phyloP scores from a whole-genome alignment of 2,329 filamentous ascomycete genomes.

The Diplocarpon mali region DNA sequence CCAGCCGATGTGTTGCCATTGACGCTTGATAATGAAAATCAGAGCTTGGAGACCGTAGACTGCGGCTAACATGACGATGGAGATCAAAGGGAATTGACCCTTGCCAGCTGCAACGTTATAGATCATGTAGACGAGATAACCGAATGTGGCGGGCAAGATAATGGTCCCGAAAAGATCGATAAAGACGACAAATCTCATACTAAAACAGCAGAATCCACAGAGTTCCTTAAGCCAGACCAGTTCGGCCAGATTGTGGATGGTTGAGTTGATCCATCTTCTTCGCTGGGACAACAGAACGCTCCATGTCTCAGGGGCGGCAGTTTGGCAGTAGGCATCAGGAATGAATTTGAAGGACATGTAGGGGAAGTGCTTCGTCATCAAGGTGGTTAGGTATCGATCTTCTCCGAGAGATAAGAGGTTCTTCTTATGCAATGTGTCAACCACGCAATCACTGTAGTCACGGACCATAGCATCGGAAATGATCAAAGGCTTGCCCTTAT shows the following conservation, averaged over 20 bases:
- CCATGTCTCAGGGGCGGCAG: slow-evolving; percentile 89
- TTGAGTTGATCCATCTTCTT: slow-evolving; percentile 99
- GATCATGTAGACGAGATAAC: slow-evolving; percentile 79
- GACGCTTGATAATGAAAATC: slow-evolving; percentile 91
- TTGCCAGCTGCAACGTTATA: slow-evolving; percentile 59
- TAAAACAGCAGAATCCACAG: slow-evolving; percentile 98
- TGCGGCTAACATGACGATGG: slow-evolving; percentile 76
- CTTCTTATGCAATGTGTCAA: slow-evolving; percentile 92
- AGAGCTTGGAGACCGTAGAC: slow-evolving; percentile 94
- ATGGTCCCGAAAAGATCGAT: slow-evolving; percentile 89
- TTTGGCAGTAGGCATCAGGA: slow-evolving; percentile 83
- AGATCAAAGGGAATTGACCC: slow-evolving; percentile 75
- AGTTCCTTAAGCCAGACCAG: slow-evolving; percentile 84
- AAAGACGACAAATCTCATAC: slow-evolving; percentile 93
- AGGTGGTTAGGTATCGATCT: slow-evolving; percentile 90
- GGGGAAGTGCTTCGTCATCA: slow-evolving; percentile 98
- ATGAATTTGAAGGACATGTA: slow-evolving; percentile 94
- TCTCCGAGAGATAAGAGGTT: slow-evolving; percentile 89
- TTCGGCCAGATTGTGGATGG: slow-evolving; percentile 90
- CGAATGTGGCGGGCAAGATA: slow-evolving; percentile 79
- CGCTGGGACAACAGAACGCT: slow-evolving; percentile 91
- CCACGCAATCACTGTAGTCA: slow-evolving; percentile 79
- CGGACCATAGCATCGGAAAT: slow-evolving; percentile 79
- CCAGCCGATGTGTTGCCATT: slow-evolving; percentile 98
- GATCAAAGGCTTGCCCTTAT: slow-evolving; percentile 89